Evolutionary conservation across 768 basidiomycete species (phyloP).

Genomic region (Zangia roseola): DNA sequence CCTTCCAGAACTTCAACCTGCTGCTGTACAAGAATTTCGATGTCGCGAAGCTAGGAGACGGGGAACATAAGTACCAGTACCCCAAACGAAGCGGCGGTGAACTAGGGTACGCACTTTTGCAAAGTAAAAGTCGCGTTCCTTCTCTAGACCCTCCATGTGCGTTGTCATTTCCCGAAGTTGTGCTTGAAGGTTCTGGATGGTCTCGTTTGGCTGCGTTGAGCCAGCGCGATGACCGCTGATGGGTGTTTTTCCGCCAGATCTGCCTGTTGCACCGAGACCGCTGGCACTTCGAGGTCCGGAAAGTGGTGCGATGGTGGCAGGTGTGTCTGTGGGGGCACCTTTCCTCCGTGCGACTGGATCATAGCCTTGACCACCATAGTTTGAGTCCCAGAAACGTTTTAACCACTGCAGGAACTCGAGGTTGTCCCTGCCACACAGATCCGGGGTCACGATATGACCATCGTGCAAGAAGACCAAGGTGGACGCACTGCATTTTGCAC

Average conservation of each 20-base stretch:
- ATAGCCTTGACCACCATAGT: constrained; percentile 85
- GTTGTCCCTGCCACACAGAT: constrained; percentile 67
- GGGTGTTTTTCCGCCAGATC: constrained; percentile 73
- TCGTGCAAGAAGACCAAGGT: constrained; percentile 1
- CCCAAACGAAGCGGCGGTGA: constrained; percentile 3
- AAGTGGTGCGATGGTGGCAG: constrained; percentile 76
- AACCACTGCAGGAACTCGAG: constrained; percentile 98
- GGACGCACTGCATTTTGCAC: constrained; percentile 97
- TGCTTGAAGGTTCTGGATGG: constrained; percentile 61
- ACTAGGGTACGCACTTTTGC: constrained; percentile 65
- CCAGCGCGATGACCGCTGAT: constrained; percentile 65
- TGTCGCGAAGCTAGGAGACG: constrained; percentile 78
- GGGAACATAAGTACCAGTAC: background rate
- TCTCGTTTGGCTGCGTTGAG: constrained; percentile 65
- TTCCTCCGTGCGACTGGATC: constrained; percentile 81
- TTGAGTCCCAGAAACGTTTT: constrained; percentile 92
- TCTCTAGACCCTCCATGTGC: constrained; percentile 89
- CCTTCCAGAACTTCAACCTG: constrained; percentile 63
- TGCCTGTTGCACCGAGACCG: constrained; percentile 36
- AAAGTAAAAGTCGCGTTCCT: constrained; percentile 98
- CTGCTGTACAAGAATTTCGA: constrained; percentile 90
- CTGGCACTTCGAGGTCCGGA: constrained; percentile 39
- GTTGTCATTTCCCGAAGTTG: constrained; percentile 81
- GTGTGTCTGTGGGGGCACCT: constrained; percentile 72
- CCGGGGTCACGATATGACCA: constrained; percentile 14